Percentiles rank a stretch among this genome's conserved stretches.
Conservation (phyloP, 2,329 filamentous ascomycete species). For the Seiridium cupressi region DNA sequence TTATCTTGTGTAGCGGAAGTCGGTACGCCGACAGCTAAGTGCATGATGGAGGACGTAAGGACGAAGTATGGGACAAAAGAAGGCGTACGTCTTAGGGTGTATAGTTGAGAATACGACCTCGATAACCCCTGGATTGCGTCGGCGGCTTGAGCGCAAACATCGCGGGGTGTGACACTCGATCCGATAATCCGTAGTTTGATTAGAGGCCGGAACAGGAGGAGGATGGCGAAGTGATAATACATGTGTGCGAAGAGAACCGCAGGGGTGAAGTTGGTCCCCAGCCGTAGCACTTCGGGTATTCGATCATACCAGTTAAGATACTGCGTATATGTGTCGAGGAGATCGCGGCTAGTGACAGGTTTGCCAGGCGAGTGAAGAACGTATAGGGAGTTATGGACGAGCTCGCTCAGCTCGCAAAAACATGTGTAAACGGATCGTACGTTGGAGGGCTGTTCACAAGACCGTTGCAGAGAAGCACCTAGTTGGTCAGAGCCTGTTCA, state of each 20-base stretch:
- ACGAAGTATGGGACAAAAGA: conserved; percentile 63
- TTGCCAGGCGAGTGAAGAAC: conserved; percentile 70
- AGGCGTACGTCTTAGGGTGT: conserved; percentile 56
- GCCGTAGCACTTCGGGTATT: conserved; percentile 61
- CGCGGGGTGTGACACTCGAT: conserved; percentile 61
- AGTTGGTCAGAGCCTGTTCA: conserved; percentile 11
- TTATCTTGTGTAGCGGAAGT: conserved; percentile 13
- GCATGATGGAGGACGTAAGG: conserved; percentile 60
- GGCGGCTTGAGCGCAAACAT: conserved; percentile 63
- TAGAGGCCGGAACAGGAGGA: conserved; percentile 72
- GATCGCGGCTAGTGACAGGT: conserved; percentile 60
- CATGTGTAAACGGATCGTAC: conserved; percentile 67
- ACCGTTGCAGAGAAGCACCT: conserved; percentile 53
- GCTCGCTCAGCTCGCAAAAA: conserved; percentile 70
- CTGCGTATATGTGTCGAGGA: conserved; percentile 64
- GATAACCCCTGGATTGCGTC: conserved; percentile 57
- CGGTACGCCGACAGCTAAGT: conserved; percentile 51
- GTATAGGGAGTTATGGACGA: conserved; percentile 70
- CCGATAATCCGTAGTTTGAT: conserved; percentile 64
- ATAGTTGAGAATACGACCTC: conserved; percentile 56
- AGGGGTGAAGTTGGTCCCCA: conserved; percentile 70
- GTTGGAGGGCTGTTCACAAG: conserved; percentile 63
- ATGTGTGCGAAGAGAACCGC: conserved; percentile 73
- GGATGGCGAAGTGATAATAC: conserved; percentile 69
- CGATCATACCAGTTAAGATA: conserved; percentile 71